Conservation (phyloP, 2,329 filamentous ascomycete species). For the Fusarium keratoplasticum region DNA sequence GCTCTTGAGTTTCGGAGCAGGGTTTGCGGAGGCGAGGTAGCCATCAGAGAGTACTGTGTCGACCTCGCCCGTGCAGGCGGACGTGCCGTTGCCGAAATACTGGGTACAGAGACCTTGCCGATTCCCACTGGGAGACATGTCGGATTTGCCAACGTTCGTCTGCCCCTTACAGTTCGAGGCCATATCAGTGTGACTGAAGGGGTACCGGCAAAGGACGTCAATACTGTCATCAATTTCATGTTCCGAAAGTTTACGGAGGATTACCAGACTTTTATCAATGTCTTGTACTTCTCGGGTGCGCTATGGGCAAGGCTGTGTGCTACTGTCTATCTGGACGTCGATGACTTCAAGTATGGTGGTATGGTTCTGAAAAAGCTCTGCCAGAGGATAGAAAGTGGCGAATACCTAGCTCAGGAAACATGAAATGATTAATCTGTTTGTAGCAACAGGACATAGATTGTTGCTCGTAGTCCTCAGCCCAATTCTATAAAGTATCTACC, state of each 20-base stretch:
- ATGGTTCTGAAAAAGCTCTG: background rate
- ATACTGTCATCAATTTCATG: background rate
- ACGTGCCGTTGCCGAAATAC: background rate
- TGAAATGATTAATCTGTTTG: background rate
- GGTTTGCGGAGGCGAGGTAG: background rate
- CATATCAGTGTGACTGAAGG: too few species aligned
- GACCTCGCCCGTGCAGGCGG: background rate
- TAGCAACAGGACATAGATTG: too few species aligned
- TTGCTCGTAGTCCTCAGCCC: background rate
- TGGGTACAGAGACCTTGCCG: background rate
- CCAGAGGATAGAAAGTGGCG: background rate
- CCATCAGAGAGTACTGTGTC: background rate
- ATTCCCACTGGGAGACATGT: background rate
- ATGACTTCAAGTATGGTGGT: background rate
- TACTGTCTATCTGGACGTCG: background rate
- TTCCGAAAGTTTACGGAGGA: background rate
- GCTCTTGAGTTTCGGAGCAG: background rate
- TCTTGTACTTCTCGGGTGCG: background rate
- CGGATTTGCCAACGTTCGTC: background rate
- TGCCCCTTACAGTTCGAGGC: too few species aligned
- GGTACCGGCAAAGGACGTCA: background rate
- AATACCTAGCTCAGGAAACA: background rate
- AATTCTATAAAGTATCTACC: background rate
- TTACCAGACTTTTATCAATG: background rate
- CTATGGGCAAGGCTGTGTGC: background rate